Evolutionary conservation across 169 alveolate species (phyloP).

Genomic region (Toxoplasma gondii): DNA sequence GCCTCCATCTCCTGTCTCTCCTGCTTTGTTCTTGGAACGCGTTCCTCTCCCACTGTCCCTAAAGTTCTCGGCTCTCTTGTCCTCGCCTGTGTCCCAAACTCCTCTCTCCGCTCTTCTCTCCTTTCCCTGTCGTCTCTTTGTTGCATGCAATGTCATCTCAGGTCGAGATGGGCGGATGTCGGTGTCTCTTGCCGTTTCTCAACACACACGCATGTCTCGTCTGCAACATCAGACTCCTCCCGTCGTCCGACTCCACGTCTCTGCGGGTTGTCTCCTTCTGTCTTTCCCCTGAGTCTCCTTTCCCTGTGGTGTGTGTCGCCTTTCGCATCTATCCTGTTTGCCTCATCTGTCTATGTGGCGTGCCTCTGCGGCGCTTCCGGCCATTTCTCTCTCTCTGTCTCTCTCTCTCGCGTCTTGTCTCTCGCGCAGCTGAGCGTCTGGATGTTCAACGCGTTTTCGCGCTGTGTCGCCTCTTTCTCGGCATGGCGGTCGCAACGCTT

Average conservation of each 20-base stretch:
- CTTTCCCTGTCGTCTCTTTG: too few relatives aligned
- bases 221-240: too few relatives aligned
- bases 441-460: background rate
- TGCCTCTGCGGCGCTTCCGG: background rate
- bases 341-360: background rate
- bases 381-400: background rate
- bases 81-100: too few relatives aligned
- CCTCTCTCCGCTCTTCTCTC: too few relatives aligned
- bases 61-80: too few relatives aligned
- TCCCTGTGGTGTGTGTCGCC: background rate
- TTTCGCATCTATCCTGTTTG: background rate
- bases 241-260: too few relatives aligned
- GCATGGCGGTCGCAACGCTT: background rate
- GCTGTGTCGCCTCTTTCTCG: background rate
- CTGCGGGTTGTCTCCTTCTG: background rate
- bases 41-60: too few relatives aligned
- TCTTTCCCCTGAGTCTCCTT: background rate
- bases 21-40: background rate
- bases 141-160: too few relatives aligned
- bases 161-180: too few relatives aligned
- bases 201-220: too few relatives aligned
- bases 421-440: background rate
- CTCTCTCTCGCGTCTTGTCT: background rate
- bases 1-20: background rate
- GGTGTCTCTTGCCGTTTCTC: too few relatives aligned